These are phyloP conservation scores for Casuarina cunninghamiana DNA, from an alignment of 306 rosid species.

Conservation along the genomic window DNA sequence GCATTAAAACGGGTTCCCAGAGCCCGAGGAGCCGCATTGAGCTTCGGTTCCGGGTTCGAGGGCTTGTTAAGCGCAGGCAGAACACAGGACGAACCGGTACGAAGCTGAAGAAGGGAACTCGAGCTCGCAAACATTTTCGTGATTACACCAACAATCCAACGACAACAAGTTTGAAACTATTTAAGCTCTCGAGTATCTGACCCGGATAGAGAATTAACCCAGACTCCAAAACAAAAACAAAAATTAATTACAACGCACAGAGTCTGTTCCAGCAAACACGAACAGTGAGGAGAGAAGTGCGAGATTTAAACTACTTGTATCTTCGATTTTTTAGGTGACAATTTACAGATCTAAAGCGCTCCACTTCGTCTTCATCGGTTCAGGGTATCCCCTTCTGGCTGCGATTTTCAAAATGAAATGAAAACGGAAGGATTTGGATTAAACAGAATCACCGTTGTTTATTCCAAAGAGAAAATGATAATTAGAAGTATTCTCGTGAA, in stretches of 20 bases:
- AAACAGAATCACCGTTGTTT: background rate
- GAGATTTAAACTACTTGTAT: background rate
- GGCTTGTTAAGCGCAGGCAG: constrained; percentile 46
- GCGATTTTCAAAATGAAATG: background rate
- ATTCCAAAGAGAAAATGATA: background rate
- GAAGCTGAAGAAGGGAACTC: constrained; percentile 43
- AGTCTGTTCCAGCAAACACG: constrained; percentile 10
- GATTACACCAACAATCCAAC: constrained; percentile 1
- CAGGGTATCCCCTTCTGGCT: background rate
- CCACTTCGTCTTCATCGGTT: background rate
- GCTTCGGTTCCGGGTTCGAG: constrained; percentile 24
- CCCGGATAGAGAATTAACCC: constrained; percentile 6
- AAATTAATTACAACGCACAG: background rate
- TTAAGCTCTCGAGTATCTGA: background rate
- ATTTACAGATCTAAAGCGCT: constrained; percentile 36
- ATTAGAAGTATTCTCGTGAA: background rate
- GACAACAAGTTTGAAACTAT: background rate
- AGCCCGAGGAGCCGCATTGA: constrained; percentile 41
- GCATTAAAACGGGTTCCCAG: constrained; percentile 28
- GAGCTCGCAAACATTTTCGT: constrained; percentile 56
- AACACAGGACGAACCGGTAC: constrained; percentile 15
- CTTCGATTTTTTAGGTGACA: background rate
- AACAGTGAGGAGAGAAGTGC: background rate
- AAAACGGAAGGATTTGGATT: background rate
- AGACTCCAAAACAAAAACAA: background rate